Evolutionary conservation across 805 yeast species (phyloP), one percentile per base, ranked within the genome.

Genomic region (Cyberlindnera mississippiensis): DNA sequence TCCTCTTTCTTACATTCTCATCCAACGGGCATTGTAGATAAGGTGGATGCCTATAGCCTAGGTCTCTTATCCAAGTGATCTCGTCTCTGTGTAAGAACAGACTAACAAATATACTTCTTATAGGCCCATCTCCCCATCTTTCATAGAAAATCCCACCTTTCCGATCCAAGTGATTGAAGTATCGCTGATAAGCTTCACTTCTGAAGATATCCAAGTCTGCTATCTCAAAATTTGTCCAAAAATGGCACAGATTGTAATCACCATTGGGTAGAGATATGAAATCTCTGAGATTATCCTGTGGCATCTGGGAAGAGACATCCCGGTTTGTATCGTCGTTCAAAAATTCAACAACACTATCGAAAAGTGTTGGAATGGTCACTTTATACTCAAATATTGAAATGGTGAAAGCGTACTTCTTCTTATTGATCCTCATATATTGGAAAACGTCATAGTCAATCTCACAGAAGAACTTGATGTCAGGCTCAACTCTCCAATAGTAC

Each of bases 401-500:
- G 29, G 91, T 79, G 65, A 82, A 86, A 6, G 84, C 84, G 58
- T 86, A 86, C 48, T 68, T 73, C 66, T 82, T 82, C 52, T 73
- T 67, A 57, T 83, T 80, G 34, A 66, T 61, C 40, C 69, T 63
- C 53, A 82, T 71, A 61, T 81, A 86, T 22, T 76, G 67, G 66
- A 77, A 75, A 42, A 88, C 80, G 39, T 52, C 57, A 19, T 46
- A 43, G 53, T 80, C 79, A 44, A 89, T 69, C 60, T 86, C 87
- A 67, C 96, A 88, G 63, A 67, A 76, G 49, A 85, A 72, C 59
- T 76, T 74, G 53, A 82, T 78, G 52, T 76, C 82, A 12, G 96
- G 96, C 66, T 89, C 96, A 28, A 89, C 90, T 63, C 96, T 80
- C 96, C 96, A 89, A 71, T 86, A 87, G 75, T 83, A 88, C 56